A percentile compares a stretch with the other conserved stretches of the same genome.
These are phyloP conservation scores for Penicillium sclerotigenum DNA, from an alignment of 2,329 filamentous ascomycete genomes.

Conservation along the genomic window DNA sequence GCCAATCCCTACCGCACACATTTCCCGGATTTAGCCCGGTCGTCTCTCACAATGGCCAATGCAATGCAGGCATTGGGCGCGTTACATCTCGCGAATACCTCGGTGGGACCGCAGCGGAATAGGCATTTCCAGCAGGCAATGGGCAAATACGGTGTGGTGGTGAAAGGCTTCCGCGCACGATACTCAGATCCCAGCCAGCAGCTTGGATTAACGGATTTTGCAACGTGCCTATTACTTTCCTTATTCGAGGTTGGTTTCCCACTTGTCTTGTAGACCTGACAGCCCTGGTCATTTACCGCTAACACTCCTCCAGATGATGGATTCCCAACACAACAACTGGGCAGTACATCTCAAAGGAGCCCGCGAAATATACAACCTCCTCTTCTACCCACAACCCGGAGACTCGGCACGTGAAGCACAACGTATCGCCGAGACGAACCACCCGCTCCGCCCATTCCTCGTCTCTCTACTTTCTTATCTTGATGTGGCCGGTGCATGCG, in stretches of 20 bases:
- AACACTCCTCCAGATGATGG: conserved; percentile 33
- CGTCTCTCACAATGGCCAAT: conserved; percentile 35
- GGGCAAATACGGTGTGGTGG: conserved; percentile 39
- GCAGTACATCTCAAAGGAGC: conserved; percentile 41
- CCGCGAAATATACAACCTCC: conserved; percentile 36
- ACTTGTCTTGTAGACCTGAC: not conserved
- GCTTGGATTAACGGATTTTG: conserved; percentile 31
- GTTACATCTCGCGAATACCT: conserved; percentile 42
- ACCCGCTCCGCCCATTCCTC: conserved; percentile 38
- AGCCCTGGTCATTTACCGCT: not conserved
- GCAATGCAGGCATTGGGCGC: conserved; percentile 43
- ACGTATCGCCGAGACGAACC: conserved; percentile 31
- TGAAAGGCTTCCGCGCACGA: conserved; percentile 32
- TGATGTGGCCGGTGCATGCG: conserved; percentile 41
- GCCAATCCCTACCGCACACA: conserved; percentile 37
- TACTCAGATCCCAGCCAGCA: conserved; percentile 26
- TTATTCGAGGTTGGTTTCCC: conserved; percentile 32
- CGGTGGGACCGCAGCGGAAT: conserved; percentile 30
- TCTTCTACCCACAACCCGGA: conserved; percentile 28
- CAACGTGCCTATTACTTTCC: conserved; percentile 35
- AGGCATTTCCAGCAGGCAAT: conserved; percentile 40
- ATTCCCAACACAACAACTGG: conserved; percentile 40
- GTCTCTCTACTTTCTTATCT: conserved; percentile 41
- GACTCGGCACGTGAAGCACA: conserved; percentile 27
- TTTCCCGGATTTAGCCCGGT: conserved; percentile 35